These are phyloP conservation scores for Rhodotorula glutinis DNA, from an alignment of 1,284 basidiomycete species.

Conservation along the genomic window DNA sequence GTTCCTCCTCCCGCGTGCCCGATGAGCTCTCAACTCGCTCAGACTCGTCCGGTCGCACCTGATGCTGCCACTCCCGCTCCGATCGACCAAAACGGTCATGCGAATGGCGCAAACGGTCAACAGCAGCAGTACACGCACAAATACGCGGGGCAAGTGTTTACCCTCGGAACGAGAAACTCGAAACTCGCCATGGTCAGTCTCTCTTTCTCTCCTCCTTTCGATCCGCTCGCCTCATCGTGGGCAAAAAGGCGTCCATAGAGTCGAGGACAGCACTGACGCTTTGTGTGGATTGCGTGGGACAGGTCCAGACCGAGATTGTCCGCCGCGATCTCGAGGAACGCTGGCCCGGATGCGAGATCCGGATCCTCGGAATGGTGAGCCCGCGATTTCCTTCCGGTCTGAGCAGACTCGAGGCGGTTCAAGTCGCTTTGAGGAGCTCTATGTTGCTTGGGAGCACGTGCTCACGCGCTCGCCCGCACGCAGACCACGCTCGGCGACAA, in stretches of 20 bases:
- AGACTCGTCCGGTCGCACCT: constrained; percentile 6
- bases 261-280: neutral
- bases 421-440: too few species aligned
- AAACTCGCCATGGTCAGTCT: constrained; percentile 65
- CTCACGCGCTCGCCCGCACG: neutral
- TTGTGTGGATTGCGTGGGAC: neutral
- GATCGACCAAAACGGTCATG: neutral
- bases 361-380: constrained; percentile 38
- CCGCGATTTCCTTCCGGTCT: too few species aligned
- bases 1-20: constrained; percentile 5
- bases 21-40: constrained; percentile 13
- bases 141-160: constrained; percentile 44
- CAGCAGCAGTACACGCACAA: neutral
- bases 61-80: neutral
- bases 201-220: neutral
- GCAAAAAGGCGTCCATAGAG: too few species aligned
- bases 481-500: constrained; percentile 82
- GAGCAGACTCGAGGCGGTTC: too few species aligned
- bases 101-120: neutral
- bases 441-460: too few species aligned
- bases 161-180: constrained; percentile 77
- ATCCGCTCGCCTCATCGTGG: neutral
- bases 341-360: constrained; percentile 59
- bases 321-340: constrained; percentile 58
- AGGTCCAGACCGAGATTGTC: constrained; percentile 73